Percentiles rank a stretch among this genome's conserved stretches.
Conservation (phyloP, 257 asterid species). For the Solanum rostratum region DNA sequence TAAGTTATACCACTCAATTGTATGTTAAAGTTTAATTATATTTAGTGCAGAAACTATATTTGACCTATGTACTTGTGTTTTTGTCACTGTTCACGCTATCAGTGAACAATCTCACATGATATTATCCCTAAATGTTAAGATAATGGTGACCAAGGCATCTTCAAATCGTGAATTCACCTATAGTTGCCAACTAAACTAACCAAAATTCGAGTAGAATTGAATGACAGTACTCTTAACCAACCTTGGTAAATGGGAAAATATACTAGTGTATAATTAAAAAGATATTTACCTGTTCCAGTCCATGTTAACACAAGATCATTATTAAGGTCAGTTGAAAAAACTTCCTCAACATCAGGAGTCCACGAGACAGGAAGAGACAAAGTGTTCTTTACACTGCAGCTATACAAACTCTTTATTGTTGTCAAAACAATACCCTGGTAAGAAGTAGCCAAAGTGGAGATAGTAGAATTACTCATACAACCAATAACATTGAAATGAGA, state of each 20-base stretch:
- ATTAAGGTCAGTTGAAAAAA: slow-evolving; percentile 7
- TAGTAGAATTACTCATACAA: slow-evolving; percentile 9
- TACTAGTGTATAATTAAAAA: neutral
- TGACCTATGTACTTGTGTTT: neutral
- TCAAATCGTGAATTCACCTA: neutral
- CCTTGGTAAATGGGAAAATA: neutral
- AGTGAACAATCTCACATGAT: neutral
- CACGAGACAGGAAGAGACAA: slow-evolving; percentile 32
- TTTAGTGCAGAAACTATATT: neutral
- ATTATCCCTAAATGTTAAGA: neutral
- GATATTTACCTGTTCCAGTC: slow-evolving; percentile 22
- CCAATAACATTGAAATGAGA: neutral
- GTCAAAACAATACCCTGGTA: slow-evolving; percentile 4
- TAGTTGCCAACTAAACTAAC: neutral
- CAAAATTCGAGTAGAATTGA: neutral
- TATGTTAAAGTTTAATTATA: neutral
- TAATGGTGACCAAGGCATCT: neutral
- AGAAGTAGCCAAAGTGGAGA: slow-evolving; percentile 33
- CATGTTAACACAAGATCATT: slow-evolving; percentile 34
- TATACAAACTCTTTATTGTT: slow-evolving; percentile 6
- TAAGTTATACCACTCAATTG: neutral
- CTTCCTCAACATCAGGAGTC: slow-evolving; percentile 5
- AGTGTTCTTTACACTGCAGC: slow-evolving; percentile 21
- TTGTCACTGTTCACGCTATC: neutral
- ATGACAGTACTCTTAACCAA: neutral